Percentiles rank a stretch among this genome's conserved stretches.
Conservation (phyloP, 768 basidiomycete genomes). For the Amanita muscaria region DNA sequence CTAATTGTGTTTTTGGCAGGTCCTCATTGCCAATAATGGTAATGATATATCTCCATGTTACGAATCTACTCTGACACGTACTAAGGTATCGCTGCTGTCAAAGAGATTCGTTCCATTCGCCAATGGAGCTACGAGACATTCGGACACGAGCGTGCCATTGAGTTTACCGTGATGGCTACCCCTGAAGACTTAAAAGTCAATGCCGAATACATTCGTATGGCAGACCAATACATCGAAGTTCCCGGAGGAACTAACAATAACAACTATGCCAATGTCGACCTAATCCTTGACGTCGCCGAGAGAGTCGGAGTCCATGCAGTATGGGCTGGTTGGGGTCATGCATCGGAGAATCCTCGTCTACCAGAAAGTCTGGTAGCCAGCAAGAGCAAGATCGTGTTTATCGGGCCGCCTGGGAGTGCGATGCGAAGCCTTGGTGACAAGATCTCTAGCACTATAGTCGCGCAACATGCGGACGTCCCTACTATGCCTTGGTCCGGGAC, state of each 20-base stretch:
- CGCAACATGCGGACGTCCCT: conserved; percentile 91
- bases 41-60: conserved; percentile 2
- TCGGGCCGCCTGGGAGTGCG: conserved; percentile 96
- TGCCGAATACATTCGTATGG: conserved; percentile 99
- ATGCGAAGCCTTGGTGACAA: conserved; percentile 99
- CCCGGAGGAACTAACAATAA: conserved; percentile 98
- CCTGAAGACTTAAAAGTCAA: conserved; percentile 98
- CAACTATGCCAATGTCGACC: conserved; percentile 99
- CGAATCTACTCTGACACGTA: conserved; percentile 12
- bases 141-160: conserved; percentile 89
- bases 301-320: conserved; percentile 97
- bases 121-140: conserved; percentile 99
- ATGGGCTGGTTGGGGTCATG: conserved; percentile 99
- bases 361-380: conserved; percentile 89
- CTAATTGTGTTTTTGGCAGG: conserved; percentile 36
- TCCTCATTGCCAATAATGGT: conserved; percentile 99
- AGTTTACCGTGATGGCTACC: conserved; percentile 99
- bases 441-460: conserved; percentile 98
- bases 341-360: conserved; percentile 95
- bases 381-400: conserved; percentile 96
- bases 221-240: conserved; percentile 97
- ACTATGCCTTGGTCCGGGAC: conserved; percentile 99
- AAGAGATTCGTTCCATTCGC: conserved; percentile 96
- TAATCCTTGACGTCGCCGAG: conserved; percentile 97
- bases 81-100: conserved; percentile 95